Evolutionary conservation across 805 yeast species (phyloP).

Genomic region (Candida lessepsii): DNA sequence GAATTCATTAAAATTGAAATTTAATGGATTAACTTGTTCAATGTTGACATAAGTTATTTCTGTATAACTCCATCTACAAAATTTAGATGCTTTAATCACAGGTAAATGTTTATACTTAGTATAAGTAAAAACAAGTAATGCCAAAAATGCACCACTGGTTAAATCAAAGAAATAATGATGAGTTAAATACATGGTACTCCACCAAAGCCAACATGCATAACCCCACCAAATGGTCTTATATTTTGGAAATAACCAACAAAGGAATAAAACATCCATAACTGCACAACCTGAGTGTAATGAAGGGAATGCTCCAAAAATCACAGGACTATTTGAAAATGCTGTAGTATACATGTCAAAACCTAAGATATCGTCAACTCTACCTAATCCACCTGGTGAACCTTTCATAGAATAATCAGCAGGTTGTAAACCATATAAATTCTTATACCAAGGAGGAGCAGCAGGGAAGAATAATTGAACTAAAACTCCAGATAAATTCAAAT

Average conservation of each 20-base stretch:
- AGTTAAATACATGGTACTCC: slow-evolving; percentile 96
- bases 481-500: slow-evolving; percentile 88
- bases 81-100: slow-evolving; percentile 45
- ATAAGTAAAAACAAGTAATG: slow-evolving; percentile 66
- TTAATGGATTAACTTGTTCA: slow-evolving; percentile 32
- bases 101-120: slow-evolving; percentile 73
- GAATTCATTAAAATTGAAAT: slow-evolving; percentile 14
- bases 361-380: slow-evolving; percentile 74
- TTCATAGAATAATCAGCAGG: slow-evolving; percentile 90
- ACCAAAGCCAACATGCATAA: slow-evolving; percentile 95
- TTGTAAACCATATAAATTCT: slow-evolving; percentile 74
- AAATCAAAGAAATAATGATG: slow-evolving; percentile 95
- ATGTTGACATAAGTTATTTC: slow-evolving; percentile 28
- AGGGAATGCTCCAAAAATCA: slow-evolving; percentile 88
- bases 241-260: slow-evolving; percentile 78
- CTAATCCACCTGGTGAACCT: slow-evolving; percentile 96
- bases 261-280: slow-evolving; percentile 86
- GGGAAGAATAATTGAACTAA: slow-evolving; percentile 80
- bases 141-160: slow-evolving; percentile 88
- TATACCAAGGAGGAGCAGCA: slow-evolving; percentile 98
- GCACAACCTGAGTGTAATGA: slow-evolving; percentile 93
- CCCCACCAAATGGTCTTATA: slow-evolving; percentile 61
- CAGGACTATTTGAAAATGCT: slow-evolving; percentile 81
- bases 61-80: slow-evolving; percentile 70
- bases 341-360: slow-evolving; percentile 83